These are phyloP conservation scores for Cubamyces sp. DNA, from an alignment of 768 basidiomycete species.

Conservation along the genomic window DNA sequence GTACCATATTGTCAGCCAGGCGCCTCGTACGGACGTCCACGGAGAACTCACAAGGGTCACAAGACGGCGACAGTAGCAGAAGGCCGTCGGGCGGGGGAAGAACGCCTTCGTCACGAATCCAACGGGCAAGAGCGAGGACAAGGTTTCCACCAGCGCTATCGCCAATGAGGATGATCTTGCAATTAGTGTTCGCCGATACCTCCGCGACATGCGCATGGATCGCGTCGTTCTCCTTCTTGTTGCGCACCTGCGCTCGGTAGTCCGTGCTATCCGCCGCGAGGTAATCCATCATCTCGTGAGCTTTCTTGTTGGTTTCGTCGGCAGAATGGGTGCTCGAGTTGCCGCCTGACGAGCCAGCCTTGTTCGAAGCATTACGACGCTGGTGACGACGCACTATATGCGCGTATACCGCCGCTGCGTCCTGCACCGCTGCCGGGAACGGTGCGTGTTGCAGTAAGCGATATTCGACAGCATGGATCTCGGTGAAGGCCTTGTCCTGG, in stretches of 20 bases:
- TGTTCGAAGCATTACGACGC: background rate
- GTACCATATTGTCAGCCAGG: conserved; percentile 15
- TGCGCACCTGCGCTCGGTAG: conserved; percentile 4
- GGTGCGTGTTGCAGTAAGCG: conserved; percentile 55
- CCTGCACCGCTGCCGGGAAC: conserved; percentile 57
- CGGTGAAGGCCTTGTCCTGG: conserved; percentile 39
- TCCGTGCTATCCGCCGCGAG: conserved; percentile 12
- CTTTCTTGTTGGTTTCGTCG: conserved; percentile 6
- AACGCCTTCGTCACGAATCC: conserved; percentile 54
- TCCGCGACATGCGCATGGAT: conserved; percentile 15
- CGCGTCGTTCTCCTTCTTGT: conserved; percentile 20
- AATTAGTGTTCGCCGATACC: conserved; percentile 20
- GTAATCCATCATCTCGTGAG: conserved; percentile 5
- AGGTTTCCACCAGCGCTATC: conserved; percentile 61
- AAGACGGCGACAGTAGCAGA: conserved; percentile 48
- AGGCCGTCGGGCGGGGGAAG: conserved; percentile 51
- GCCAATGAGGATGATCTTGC: conserved; percentile 52
- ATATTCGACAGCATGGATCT: conserved; percentile 51
- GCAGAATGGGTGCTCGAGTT: background rate
- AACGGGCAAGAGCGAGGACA: conserved; percentile 52
- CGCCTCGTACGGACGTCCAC: conserved; percentile 32
- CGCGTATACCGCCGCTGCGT: conserved; percentile 56
- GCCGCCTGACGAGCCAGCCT: conserved; percentile 1
- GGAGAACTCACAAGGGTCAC: conserved; percentile 37
- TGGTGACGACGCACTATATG: conserved; percentile 42